Evolutionary conservation across 306 rosid genomes (phyloP).

Genomic region (Bauhinia variegata): DNA sequence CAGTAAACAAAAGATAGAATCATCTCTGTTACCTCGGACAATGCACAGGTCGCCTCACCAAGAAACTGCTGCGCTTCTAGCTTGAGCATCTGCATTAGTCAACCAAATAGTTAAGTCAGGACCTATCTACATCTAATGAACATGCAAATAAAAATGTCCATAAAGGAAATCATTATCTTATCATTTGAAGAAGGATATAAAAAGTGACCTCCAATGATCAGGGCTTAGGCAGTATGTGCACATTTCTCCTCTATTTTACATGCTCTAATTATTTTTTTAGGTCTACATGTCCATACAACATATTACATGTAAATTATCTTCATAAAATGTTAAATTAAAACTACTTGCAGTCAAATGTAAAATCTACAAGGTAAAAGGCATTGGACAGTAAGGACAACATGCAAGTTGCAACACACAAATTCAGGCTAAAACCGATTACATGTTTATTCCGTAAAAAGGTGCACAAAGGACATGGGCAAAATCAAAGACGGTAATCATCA

Average conservation of each 20-base stretch:
- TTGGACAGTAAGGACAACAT: background rate
- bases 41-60: slow-evolving; percentile 86
- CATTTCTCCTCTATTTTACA: too few species aligned
- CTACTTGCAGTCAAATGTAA: slow-evolving; percentile 3
- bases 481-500: too few species aligned
- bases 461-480: too few species aligned
- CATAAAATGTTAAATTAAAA: slow-evolving; percentile 15
- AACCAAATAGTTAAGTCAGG: slow-evolving; percentile 35
- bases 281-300: slow-evolving; percentile 3
- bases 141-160: slow-evolving; percentile 22
- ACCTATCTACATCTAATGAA: slow-evolving; percentile 32
- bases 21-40: slow-evolving; percentile 75
- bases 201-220: slow-evolving; percentile 1
- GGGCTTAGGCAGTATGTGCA: slow-evolving; percentile 18
- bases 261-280: slow-evolving; percentile 6
- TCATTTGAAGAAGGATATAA: slow-evolving; percentile 8
- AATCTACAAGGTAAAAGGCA: background rate
- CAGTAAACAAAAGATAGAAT: slow-evolving; percentile 20
- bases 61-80: slow-evolving; percentile 95
- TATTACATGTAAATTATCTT: slow-evolving; percentile 20
- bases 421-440: too few species aligned
- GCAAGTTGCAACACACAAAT: background rate
- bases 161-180: slow-evolving; percentile 12
- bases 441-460: too few species aligned
- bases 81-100: slow-evolving; percentile 80